Percentiles rank a stretch among this genome's conserved stretches.
These are phyloP conservation scores for Cotoneaster glaucophyllus DNA, from an alignment of 306 rosid genomes.

Conservation along the genomic window DNA sequence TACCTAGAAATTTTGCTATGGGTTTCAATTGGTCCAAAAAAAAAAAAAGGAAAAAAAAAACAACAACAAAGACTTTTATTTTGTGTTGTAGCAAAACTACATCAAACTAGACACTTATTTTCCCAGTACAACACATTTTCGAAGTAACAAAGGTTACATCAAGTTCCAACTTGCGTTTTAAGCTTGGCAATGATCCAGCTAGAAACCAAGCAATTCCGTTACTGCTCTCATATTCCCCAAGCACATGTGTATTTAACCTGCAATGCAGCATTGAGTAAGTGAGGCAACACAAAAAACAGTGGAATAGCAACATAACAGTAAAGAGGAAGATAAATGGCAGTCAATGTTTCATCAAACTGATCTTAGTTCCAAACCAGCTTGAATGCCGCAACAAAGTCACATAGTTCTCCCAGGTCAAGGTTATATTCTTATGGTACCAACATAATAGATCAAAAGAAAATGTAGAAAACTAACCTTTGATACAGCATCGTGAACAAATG, in stretches of 20 bases:
- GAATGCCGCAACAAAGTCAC: not conserved
- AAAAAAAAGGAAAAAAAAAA: not conserved
- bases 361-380: not conserved
- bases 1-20: not conserved
- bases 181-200: slow-evolving; percentile 12
- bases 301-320: not conserved
- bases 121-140: not conserved
- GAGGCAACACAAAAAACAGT: not conserved
- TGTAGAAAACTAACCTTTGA: slow-evolving; percentile 65
- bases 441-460: slow-evolving; percentile 9
- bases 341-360: not conserved
- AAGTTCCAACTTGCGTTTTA: not conserved
- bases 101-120: not conserved
- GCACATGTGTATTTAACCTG: slow-evolving; percentile 86
- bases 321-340: not conserved
- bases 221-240: slow-evolving; percentile 72
- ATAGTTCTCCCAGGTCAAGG: not conserved
- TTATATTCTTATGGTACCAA: not conserved
- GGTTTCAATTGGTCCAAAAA: not conserved
- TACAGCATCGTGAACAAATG: slow-evolving; percentile 73
- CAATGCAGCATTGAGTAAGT: not conserved
- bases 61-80: not conserved
- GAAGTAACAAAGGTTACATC: not conserved
- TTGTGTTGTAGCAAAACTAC: not conserved
- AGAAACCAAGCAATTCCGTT: slow-evolving; percentile 32